Evolutionary conservation across 495 filamentous ascomycete species (phyloP).

Genomic region (Penicillium salamii): DNA sequence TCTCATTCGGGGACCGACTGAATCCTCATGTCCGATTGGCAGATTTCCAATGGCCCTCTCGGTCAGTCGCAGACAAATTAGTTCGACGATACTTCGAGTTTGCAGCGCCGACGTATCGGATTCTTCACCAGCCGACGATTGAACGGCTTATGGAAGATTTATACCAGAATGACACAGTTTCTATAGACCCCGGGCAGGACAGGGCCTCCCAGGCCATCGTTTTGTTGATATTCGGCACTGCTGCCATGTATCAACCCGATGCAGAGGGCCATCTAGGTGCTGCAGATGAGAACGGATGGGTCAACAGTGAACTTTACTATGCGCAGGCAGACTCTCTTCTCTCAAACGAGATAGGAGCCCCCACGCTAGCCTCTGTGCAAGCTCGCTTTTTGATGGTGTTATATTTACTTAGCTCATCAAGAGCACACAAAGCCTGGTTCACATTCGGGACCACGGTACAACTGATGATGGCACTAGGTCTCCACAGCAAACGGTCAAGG

Average conservation of each 20-base stretch:
- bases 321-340: slow-evolving; percentile 20
- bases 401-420: slow-evolving; percentile 26
- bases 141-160: slow-evolving; percentile 14
- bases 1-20: slow-evolving; percentile 23
- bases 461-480: slow-evolving; percentile 28
- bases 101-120: slow-evolving; percentile 28
- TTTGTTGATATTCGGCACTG: slow-evolving; percentile 22
- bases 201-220: slow-evolving; percentile 13
- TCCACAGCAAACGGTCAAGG: slow-evolving; percentile 18
- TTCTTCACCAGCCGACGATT: slow-evolving; percentile 26
- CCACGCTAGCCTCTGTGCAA: slow-evolving; percentile 20
- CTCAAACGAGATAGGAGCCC: slow-evolving; percentile 16
- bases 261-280: slow-evolving; percentile 11
- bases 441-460: slow-evolving; percentile 28
- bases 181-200: neutral
- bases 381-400: slow-evolving; percentile 27
- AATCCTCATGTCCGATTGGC: slow-evolving; percentile 10
- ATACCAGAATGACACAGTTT: slow-evolving; percentile 4
- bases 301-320: slow-evolving; percentile 24
- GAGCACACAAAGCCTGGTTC: slow-evolving; percentile 29
- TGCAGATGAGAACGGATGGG: slow-evolving; percentile 14
- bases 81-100: slow-evolving; percentile 33
- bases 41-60: slow-evolving; percentile 22
- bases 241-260: slow-evolving; percentile 17
- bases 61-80: slow-evolving; percentile 11